Percentiles rank a stretch among this genome's conserved stretches.
Evolutionary conservation across 2,329 filamentous ascomycete genomes (phyloP).

Genomic region (Cadophora luteo-olivacea): DNA sequence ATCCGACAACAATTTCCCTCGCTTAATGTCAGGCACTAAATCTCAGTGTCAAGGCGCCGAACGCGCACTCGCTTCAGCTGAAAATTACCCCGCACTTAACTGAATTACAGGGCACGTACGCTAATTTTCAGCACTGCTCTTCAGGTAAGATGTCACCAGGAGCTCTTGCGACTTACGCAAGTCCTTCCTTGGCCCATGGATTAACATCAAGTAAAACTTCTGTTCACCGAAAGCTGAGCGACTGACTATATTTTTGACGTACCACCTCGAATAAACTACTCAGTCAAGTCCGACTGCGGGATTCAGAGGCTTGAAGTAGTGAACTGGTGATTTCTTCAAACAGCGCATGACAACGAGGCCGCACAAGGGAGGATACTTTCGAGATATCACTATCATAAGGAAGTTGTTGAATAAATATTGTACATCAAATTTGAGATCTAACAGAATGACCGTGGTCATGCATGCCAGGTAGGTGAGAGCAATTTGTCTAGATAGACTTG

Average conservation of each 20-base stretch:
- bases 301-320: too few species aligned
- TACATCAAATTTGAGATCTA: conserved; percentile 4
- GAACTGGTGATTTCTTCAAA: too few species aligned
- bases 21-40: neutral
- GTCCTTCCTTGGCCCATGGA: too few species aligned
- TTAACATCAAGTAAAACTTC: too few species aligned
- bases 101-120: neutral
- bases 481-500: neutral
- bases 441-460: neutral
- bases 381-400: neutral
- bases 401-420: neutral
- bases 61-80: neutral
- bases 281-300: too few species aligned
- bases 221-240: too few species aligned
- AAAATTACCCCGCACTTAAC: neutral
- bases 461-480: neutral
- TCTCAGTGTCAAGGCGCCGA: neutral
- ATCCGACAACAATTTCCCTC: neutral
- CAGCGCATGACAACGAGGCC: too few species aligned
- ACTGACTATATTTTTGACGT: too few species aligned
- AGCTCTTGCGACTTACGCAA: too few species aligned
- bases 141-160: too few species aligned
- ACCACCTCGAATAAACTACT: too few species aligned
- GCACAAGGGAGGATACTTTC: neutral
- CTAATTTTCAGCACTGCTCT: neutral